phyloP scores from a whole-genome alignment of 139 green algal species.

The Eudorina sp. region DNA sequence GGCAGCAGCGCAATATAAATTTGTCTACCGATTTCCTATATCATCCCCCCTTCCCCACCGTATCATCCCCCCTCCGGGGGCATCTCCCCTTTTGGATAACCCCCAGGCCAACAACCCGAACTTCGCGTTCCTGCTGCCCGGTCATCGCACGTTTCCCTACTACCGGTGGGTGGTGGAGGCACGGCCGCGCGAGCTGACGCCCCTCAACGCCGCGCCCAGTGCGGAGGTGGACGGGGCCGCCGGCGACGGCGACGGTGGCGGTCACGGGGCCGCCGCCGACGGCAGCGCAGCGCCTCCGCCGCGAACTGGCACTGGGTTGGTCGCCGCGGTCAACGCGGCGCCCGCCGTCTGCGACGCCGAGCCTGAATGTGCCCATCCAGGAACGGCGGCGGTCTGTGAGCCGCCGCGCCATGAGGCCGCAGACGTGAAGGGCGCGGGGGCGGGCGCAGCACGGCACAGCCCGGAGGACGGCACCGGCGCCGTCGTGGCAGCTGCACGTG shows the following conservation, averaged over 20 bases:
- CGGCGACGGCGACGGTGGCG: background rate
- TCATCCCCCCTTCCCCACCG: too few relatives aligned
- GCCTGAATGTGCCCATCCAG: too few relatives aligned
- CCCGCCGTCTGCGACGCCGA: background rate
- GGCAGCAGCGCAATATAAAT: too few relatives aligned
- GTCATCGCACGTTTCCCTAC: constrained; percentile 64
- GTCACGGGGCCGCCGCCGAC: background rate
- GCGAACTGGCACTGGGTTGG: too few relatives aligned
- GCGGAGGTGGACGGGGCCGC: background rate
- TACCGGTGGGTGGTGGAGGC: constrained; percentile 76
- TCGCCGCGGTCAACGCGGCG: background rate
- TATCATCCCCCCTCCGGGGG: too few relatives aligned
- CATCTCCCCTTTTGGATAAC: too few relatives aligned
- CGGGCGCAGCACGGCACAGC: too few relatives aligned
- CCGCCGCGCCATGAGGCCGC: too few relatives aligned
- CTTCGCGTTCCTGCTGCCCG: constrained; percentile 74
- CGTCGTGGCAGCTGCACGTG: background rate
- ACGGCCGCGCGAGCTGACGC: constrained; percentile 43
- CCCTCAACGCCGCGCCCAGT: background rate
- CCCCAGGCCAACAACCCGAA: constrained; percentile 62
- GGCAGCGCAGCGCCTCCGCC: background rate
- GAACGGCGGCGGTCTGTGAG: background rate
- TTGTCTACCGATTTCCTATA: too few relatives aligned
- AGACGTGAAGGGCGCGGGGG: background rate
- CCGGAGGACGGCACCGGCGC: background rate